phyloP scores from a whole-genome alignment of 768 basidiomycete genomes.

The Botryobasidium botryosum region DNA sequence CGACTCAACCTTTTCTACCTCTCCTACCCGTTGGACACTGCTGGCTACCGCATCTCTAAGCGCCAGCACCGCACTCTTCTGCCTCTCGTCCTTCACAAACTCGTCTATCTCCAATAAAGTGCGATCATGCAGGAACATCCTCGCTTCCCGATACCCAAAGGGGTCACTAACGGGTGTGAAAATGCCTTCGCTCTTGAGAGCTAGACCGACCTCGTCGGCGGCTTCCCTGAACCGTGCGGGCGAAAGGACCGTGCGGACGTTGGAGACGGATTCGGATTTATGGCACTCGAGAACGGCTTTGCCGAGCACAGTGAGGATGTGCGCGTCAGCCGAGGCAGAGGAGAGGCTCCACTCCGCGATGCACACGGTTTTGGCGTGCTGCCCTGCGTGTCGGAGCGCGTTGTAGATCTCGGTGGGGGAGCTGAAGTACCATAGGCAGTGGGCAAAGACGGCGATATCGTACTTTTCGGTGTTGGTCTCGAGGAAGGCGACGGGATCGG shows the following conservation, averaged over 20 bases:
- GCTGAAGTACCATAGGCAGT: slow-evolving; percentile 27
- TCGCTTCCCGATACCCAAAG: too few species aligned
- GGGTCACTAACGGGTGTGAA: too few species aligned
- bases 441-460: slow-evolving; percentile 22
- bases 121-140: too few species aligned
- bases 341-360: slow-evolving; percentile 23
- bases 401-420: slow-evolving; percentile 18
- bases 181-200: too few species aligned
- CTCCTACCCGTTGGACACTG: too few species aligned
- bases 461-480: slow-evolving; percentile 12
- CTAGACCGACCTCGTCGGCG: too few species aligned
- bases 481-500: slow-evolving; percentile 20
- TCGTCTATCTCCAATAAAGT: too few species aligned
- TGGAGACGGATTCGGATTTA: slow-evolving; percentile 17
- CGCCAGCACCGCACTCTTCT: too few species aligned
- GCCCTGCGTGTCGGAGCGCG: slow-evolving; percentile 18
- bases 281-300: slow-evolving; percentile 23
- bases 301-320: slow-evolving; percentile 24
- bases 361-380: slow-evolving; percentile 17
- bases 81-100: too few species aligned
- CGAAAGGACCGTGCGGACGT: slow-evolving; percentile 24
- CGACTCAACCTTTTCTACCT: too few species aligned
- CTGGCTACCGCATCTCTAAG: too few species aligned
- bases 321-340: slow-evolving; percentile 16
- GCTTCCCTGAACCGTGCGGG: too few species aligned